A percentile compares a stretch with the other conserved stretches of the same genome.
phyloP scores from a whole-genome alignment of 2,329 filamentous ascomycete genomes.

The Tolypocladium amazonense region DNA sequence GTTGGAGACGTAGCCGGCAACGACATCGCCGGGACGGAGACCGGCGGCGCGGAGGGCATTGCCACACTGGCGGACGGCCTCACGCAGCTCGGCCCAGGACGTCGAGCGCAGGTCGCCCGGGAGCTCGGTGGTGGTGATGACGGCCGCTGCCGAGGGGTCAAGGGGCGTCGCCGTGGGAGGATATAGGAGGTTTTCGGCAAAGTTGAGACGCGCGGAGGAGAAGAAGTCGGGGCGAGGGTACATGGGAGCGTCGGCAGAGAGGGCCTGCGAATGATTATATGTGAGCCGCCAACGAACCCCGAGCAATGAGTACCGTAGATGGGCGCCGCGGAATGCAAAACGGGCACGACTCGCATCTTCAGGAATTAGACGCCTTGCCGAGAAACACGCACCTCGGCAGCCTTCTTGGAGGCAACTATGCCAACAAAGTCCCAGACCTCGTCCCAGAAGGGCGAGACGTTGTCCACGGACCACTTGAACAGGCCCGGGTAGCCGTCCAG shows the following conservation, averaged over 20 bases:
- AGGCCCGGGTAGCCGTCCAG: conserved; percentile 63
- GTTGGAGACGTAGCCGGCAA: conserved; percentile 77
- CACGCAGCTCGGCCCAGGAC: conserved; percentile 72
- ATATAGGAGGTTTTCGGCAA: conserved; percentile 89
- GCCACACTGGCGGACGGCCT: conserved; percentile 65
- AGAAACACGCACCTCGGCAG: conserved; percentile 37
- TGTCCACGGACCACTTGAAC: conserved; percentile 73
- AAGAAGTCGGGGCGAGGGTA: conserved; percentile 88
- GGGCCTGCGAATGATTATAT: conserved; percentile 37
- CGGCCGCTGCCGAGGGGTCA: conserved; percentile 52
- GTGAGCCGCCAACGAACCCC: neutral
- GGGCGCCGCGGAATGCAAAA: neutral
- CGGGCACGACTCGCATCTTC: neutral
- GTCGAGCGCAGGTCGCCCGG: conserved; percentile 44
- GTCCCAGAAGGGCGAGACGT: conserved; percentile 71
- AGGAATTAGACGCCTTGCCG: neutral
- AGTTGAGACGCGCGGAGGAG: conserved; percentile 68
- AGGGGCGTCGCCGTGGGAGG: conserved; percentile 36
- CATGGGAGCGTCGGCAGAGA: conserved; percentile 58
- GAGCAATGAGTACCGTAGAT: neutral
- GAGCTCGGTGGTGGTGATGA: conserved; percentile 72
- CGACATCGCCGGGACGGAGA: conserved; percentile 43
- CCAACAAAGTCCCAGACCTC: conserved; percentile 77
- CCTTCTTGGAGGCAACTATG: conserved; percentile 56
- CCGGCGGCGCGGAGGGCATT: conserved; percentile 57